Percentiles rank a stretch among this genome's conserved stretches.
These are phyloP conservation scores for Cladosporium sp. DNA, from an alignment of 2,329 filamentous ascomycete genomes.

Conservation along the genomic window DNA sequence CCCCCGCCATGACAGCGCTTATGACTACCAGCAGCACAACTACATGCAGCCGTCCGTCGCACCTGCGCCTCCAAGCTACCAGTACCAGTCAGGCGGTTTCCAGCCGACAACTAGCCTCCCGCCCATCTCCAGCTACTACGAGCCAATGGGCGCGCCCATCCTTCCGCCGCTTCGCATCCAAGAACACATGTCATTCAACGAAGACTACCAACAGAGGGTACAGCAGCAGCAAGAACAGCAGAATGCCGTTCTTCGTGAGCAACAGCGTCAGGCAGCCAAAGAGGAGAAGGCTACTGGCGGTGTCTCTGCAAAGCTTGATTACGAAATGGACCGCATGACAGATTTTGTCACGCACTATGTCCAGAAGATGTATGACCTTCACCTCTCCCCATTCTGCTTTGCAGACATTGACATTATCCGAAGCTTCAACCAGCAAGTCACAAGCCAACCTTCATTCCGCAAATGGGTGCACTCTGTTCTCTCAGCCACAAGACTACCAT, in stretches of 20 bases:
- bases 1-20: constrained; percentile 46
- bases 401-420: constrained; percentile 64
- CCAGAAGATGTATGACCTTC: constrained; percentile 67
- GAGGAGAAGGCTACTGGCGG: constrained; percentile 75
- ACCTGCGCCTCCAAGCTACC: constrained; percentile 36
- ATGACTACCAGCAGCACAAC: constrained; percentile 49
- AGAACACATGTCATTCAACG: constrained; percentile 42
- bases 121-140: constrained; percentile 45
- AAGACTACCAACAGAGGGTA: constrained; percentile 41
- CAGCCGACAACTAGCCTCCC: constrained; percentile 37
- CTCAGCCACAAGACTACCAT: constrained; percentile 84
- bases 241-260: constrained; percentile 35
- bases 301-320: constrained; percentile 91
- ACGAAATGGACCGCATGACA: constrained; percentile 94
- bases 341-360: constrained; percentile 94
- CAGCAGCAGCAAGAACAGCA: constrained; percentile 47
- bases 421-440: constrained; percentile 64
- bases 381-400: constrained; percentile 57
- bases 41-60: constrained; percentile 45
- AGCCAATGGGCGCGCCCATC: constrained; percentile 47
- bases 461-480: constrained; percentile 92
- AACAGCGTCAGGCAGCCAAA: constrained; percentile 49
- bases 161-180: constrained; percentile 52
- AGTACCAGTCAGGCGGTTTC: constrained; percentile 29
- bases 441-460: constrained; percentile 73